A percentile compares a stretch with the other conserved stretches of the same genome.
Conservation (phyloP, 192 early-diverging fungal genomes). For the Coemansia sp. region DNA sequence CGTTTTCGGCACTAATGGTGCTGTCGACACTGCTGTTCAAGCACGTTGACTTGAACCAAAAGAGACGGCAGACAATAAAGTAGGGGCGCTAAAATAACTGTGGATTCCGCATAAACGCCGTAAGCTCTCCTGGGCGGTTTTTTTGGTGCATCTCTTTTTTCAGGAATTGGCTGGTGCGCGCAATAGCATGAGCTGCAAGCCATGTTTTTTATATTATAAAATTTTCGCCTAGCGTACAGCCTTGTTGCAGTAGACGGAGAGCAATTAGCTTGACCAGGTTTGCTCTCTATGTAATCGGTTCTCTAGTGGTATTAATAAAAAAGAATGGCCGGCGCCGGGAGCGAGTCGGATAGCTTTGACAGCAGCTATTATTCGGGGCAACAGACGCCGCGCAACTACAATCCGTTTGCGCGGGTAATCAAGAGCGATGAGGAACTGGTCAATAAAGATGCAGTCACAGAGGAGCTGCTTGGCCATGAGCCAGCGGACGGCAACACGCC, state of each 20-base stretch:
- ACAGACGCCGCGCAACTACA: conserved; percentile 7
- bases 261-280: too few species aligned
- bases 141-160: too few species aligned
- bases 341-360: conserved; percentile 3
- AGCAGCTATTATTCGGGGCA: conserved; percentile 1
- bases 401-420: conserved; percentile 10
- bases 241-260: too few species aligned
- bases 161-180: background rate
- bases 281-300: background rate
- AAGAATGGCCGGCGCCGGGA: background rate
- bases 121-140: too few species aligned
- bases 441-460: background rate
- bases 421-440: conserved; percentile 2
- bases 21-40: conserved; percentile 39
- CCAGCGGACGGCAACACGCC: too few species aligned
- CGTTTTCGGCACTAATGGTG: conserved; percentile 51
- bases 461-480: too few species aligned
- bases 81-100: background rate
- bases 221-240: background rate
- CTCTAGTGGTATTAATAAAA: background rate
- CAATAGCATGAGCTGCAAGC: conserved; percentile 1
- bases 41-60: conserved; percentile 23
- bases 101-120: background rate
- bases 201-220: background rate
- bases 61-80: conserved; percentile 40